phyloP scores from a whole-genome alignment of 306 rosid genomes.

The Bauhinia variegata region DNA sequence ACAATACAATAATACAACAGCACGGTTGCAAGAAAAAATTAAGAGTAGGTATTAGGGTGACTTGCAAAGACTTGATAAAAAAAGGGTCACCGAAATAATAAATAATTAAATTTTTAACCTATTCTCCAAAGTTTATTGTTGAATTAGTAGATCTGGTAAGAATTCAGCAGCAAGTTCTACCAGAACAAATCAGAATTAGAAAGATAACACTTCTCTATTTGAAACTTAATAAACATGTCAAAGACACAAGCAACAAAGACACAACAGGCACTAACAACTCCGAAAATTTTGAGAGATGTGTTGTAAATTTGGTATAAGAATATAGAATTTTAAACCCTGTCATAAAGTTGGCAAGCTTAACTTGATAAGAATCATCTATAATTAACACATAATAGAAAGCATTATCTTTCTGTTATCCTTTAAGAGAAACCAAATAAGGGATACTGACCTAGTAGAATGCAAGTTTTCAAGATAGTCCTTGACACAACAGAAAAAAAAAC shows the following conservation, averaged over 20 bases:
- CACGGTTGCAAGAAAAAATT: background rate
- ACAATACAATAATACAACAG: background rate
- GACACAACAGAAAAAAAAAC: background rate
- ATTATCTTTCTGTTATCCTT: background rate
- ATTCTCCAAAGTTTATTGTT: no score
- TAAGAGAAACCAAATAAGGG: background rate
- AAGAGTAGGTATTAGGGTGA: background rate
- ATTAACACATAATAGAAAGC: background rate
- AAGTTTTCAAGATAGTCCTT: background rate
- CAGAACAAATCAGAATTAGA: background rate
- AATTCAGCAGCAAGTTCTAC: background rate
- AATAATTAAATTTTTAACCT: no score
- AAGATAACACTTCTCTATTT: background rate
- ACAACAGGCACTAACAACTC: constrained; percentile 2
- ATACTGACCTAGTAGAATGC: no score
- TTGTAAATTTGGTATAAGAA: background rate
- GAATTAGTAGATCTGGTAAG: background rate
- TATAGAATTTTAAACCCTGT: constrained; percentile 3
- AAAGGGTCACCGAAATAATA: no score
- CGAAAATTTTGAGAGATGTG: background rate
- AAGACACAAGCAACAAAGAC: constrained; percentile 8
- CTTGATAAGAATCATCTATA: background rate
- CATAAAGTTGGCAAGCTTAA: background rate
- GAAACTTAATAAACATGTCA: background rate
- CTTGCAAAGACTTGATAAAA: background rate